These are phyloP conservation scores for Torulaspora gathmanii DNA, from an alignment of 805 yeast genomes.

Conservation along the genomic window DNA sequence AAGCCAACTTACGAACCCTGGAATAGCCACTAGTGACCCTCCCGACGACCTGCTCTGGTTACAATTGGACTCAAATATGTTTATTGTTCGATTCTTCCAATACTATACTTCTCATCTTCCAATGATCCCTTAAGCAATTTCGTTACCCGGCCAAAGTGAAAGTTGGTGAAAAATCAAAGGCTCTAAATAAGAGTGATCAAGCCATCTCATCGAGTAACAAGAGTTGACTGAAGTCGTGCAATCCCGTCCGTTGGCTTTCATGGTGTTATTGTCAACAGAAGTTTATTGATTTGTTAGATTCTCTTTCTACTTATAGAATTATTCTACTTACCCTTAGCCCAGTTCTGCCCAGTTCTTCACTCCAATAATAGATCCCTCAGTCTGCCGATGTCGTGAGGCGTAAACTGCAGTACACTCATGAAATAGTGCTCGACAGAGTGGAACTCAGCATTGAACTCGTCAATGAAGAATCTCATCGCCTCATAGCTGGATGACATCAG, in stretches of 20 bases:
- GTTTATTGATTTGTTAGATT: not conserved
- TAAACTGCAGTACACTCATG: conserved; percentile 41
- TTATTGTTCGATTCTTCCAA: not conserved
- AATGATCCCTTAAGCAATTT: conserved; percentile 2
- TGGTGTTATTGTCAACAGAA: too few species aligned
- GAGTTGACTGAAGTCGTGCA: too few species aligned
- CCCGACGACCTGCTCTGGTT: not conserved
- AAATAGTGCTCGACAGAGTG: conserved; percentile 53
- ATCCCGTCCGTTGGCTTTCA: too few species aligned
- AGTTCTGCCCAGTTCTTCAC: not conserved
- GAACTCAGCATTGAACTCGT: conserved; percentile 45
- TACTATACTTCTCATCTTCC: conserved; percentile 2
- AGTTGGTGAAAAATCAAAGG: not conserved
- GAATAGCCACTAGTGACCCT: not conserved
- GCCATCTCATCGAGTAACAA: not conserved
- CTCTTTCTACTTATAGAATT: not conserved
- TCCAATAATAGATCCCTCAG: conserved; percentile 36
- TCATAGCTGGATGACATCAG: conserved; percentile 62
- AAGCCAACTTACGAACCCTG: conserved; percentile 1
- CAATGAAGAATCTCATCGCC: conserved; percentile 62
- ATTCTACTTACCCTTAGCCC: not conserved
- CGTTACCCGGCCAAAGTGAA: conserved; percentile 3
- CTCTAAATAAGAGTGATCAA: not conserved
- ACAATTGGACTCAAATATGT: not conserved
- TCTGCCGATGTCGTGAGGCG: conserved; percentile 40